A percentile compares a stretch with the other conserved stretches of the same genome.
Evolutionary conservation across 1,139 yeast species (phyloP).

Genomic region (Wickerhamiella pararugosa): DNA sequence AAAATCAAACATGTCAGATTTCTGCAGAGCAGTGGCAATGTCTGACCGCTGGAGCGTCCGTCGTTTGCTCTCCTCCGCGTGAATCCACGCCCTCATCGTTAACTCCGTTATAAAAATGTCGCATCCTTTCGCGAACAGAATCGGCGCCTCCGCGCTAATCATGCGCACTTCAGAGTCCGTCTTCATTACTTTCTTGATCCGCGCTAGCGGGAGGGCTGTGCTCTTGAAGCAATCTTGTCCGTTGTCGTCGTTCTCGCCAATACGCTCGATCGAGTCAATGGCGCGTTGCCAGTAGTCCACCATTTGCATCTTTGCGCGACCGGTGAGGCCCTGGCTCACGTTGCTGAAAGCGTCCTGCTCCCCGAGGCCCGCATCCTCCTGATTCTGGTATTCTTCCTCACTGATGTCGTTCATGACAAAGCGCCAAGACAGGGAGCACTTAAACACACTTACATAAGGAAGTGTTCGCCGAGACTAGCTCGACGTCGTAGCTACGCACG

Average conservation of each 20-base stretch:
- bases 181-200: conserved; percentile 93
- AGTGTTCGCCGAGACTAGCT: too few species aligned
- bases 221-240: conserved; percentile 65
- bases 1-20: conserved; percentile 94
- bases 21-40: conserved; percentile 87
- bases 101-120: conserved; percentile 91
- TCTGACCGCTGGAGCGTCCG: conserved; percentile 88
- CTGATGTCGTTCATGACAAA: conserved; percentile 8
- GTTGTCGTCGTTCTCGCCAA: conserved; percentile 15
- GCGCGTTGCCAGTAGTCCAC: conserved; percentile 96
- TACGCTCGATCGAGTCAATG: conserved; percentile 72
- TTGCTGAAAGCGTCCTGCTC: conserved; percentile 66
- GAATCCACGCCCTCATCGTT: conserved; percentile 98
- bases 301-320: conserved; percentile 74
- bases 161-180: conserved; percentile 94
- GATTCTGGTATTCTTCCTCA: conserved; percentile 10
- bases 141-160: conserved; percentile 98
- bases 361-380: conserved; percentile 15
- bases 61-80: conserved; percentile 90
- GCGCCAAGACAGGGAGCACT: not conserved
- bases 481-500: too few species aligned
- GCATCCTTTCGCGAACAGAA: conserved; percentile 92
- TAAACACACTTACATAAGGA: too few species aligned
- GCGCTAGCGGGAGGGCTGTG: conserved; percentile 85
- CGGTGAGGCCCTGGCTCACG: conserved; percentile 84